Percentiles rank a stretch among this genome's conserved stretches.
These are phyloP conservation scores for Naganishia randhawae DNA, from an alignment of 768 basidiomycete genomes.

Conservation along the genomic window DNA sequence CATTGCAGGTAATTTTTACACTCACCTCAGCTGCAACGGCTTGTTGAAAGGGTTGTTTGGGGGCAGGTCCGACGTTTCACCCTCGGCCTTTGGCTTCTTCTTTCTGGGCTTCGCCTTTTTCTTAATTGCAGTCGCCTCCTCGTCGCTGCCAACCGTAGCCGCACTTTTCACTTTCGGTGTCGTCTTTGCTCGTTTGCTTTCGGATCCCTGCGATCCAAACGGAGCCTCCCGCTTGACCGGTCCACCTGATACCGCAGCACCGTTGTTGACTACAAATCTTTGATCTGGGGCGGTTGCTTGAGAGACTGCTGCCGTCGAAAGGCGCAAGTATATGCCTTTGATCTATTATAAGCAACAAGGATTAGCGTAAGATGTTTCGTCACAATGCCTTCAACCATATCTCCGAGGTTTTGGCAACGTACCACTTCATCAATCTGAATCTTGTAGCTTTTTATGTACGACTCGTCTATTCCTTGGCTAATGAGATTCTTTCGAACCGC, in stretches of 20 bases:
- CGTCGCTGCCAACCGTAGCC: constrained; percentile 42
- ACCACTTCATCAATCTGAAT: constrained; percentile 68
- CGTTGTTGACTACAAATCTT: constrained; percentile 30
- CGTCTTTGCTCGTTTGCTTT: constrained; percentile 38
- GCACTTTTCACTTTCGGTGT: constrained; percentile 50
- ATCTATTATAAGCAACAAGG: constrained; percentile 47
- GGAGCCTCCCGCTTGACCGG: constrained; percentile 33
- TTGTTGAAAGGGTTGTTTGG: constrained; percentile 47
- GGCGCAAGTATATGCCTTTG: constrained; percentile 20
- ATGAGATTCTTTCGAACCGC: constrained; percentile 74
- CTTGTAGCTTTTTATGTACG: constrained; percentile 65
- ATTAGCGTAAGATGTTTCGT: background rate
- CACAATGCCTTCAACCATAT: background rate
- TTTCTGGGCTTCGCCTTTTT: constrained; percentile 53
- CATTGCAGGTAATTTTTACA: background rate
- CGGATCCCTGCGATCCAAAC: background rate
- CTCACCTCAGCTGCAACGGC: constrained; percentile 56
- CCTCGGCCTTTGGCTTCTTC: constrained; percentile 55
- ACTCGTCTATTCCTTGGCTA: constrained; percentile 52
- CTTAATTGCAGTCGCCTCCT: constrained; percentile 39
- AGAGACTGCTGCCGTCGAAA: background rate
- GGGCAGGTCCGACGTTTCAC: constrained; percentile 26
- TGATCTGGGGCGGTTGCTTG: background rate
- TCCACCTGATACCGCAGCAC: background rate
- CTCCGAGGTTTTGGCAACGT: constrained; percentile 53